These are phyloP conservation scores for Fonsecaea erecta DNA, from an alignment of 2,329 filamentous ascomycete species.

Conservation along the genomic window DNA sequence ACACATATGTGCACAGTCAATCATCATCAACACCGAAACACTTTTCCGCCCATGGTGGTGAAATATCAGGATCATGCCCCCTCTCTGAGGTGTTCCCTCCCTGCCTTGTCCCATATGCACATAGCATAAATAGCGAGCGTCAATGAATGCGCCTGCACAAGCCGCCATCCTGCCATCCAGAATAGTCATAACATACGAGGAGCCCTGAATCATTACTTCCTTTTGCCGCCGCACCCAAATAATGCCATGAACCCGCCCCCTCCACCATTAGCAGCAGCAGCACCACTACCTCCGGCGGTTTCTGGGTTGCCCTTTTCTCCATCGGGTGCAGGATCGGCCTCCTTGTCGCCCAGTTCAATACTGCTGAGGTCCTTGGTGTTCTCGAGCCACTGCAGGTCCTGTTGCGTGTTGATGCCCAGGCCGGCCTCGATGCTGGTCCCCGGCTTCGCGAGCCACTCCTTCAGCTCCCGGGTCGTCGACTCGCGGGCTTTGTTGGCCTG, in stretches of 20 bases:
- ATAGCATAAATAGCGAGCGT: too few relatives aligned
- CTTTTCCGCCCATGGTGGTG: too few relatives aligned
- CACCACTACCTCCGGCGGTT: background rate
- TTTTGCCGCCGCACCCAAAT: conserved; percentile 30
- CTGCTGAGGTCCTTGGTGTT: conserved; percentile 34
- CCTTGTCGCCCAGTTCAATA: conserved; percentile 30
- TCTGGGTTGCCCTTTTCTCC: conserved; percentile 1
- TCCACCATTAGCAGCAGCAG: background rate
- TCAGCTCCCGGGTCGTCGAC: conserved; percentile 30
- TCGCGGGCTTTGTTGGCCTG: conserved; percentile 32
- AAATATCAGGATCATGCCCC: too few relatives aligned
- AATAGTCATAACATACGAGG: conserved; percentile 1
- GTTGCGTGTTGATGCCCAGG: conserved; percentile 26
- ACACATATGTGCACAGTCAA: too few relatives aligned
- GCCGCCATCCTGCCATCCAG: background rate
- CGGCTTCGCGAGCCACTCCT: conserved; percentile 32
- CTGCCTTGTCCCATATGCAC: too few relatives aligned
- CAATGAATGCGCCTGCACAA: too few relatives aligned
- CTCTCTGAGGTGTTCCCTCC: too few relatives aligned
- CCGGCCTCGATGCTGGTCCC: conserved; percentile 19
- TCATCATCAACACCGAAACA: too few relatives aligned
- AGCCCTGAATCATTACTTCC: conserved; percentile 24
- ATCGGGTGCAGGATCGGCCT: background rate
- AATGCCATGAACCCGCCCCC: conserved; percentile 24
- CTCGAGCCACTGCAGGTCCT: conserved; percentile 36